A percentile compares a stretch with the other conserved stretches of the same genome.
Evolutionary conservation across 306 rosid genomes (phyloP).

Genomic region (Hylodesmum podocarpum): DNA sequence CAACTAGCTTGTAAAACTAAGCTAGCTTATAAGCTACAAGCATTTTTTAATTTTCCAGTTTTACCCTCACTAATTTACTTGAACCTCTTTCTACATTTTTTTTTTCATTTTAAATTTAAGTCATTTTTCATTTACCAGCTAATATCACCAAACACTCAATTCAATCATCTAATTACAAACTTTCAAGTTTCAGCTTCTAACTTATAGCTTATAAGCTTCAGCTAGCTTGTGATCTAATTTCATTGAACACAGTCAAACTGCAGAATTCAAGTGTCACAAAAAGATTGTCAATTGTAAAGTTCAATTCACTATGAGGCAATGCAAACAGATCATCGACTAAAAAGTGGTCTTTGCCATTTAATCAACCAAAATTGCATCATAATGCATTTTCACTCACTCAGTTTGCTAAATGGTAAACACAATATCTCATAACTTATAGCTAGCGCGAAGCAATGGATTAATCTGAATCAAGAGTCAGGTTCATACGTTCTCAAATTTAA

Average conservation of each 20-base stretch:
- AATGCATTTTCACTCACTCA: background rate
- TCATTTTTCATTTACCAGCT: too few relatives aligned
- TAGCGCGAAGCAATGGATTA: background rate
- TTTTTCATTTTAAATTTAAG: too few relatives aligned
- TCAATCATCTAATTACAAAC: too few relatives aligned
- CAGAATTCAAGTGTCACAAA: constrained; percentile 2
- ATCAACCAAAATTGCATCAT: background rate
- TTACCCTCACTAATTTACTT: too few relatives aligned
- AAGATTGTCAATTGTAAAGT: background rate
- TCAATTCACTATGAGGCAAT: background rate
- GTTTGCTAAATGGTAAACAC: background rate
- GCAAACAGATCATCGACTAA: background rate
- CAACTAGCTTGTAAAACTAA: too few relatives aligned
- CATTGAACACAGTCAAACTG: background rate
- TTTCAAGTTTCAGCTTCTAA: too few relatives aligned
- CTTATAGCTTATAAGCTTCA: too few relatives aligned
- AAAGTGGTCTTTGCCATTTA: background rate
- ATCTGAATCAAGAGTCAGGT: background rate
- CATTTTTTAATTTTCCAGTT: too few relatives aligned
- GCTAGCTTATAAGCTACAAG: too few relatives aligned
- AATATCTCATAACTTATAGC: constrained; percentile 12
- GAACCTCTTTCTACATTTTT: too few relatives aligned
- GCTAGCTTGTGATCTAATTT: too few relatives aligned
- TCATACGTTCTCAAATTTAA: background rate
- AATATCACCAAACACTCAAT: too few relatives aligned